Percentiles rank a stretch among this genome's conserved stretches.
These are phyloP conservation scores for Candida odintsovae DNA, from an alignment of 805 yeast genomes.

Conservation along the genomic window DNA sequence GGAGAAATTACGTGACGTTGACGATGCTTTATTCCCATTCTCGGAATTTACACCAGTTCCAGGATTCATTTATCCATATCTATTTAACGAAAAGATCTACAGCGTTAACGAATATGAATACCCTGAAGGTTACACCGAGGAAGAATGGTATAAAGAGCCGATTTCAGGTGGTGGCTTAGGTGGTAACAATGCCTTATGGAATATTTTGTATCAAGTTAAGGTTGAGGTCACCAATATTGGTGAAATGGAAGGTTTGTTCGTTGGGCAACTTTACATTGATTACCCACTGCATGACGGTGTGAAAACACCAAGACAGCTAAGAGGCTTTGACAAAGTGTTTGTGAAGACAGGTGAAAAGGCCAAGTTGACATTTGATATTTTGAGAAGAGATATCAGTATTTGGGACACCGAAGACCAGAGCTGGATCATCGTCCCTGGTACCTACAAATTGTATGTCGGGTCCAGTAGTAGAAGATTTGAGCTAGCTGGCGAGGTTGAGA, in stretches of 20 bases:
- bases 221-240: conserved; percentile 47
- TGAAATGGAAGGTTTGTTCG: conserved; percentile 38
- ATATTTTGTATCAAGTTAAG: conserved; percentile 38
- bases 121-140: conserved; percentile 31
- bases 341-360: conserved; percentile 36
- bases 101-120: conserved; percentile 27
- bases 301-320: conserved; percentile 47
- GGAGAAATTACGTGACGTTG: conserved; percentile 48
- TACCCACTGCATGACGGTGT: conserved; percentile 32
- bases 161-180: conserved; percentile 45
- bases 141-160: conserved; percentile 25
- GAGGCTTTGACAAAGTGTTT: conserved; percentile 53
- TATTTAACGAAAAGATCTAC: conserved; percentile 29
- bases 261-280: conserved; percentile 48
- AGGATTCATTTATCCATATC: conserved; percentile 51
- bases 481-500: conserved; percentile 33
- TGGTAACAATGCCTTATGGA: conserved; percentile 59
- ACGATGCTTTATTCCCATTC: conserved; percentile 48
- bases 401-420: conserved; percentile 53
- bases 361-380: conserved; percentile 36
- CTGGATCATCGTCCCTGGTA: conserved; percentile 54
- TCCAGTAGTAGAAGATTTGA: conserved; percentile 43
- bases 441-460: conserved; percentile 46
- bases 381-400: conserved; percentile 47
- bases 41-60: conserved; percentile 47